Evolutionary conservation across 2,329 filamentous ascomycete genomes (phyloP).

Genomic region (Hypocreales sp.): DNA sequence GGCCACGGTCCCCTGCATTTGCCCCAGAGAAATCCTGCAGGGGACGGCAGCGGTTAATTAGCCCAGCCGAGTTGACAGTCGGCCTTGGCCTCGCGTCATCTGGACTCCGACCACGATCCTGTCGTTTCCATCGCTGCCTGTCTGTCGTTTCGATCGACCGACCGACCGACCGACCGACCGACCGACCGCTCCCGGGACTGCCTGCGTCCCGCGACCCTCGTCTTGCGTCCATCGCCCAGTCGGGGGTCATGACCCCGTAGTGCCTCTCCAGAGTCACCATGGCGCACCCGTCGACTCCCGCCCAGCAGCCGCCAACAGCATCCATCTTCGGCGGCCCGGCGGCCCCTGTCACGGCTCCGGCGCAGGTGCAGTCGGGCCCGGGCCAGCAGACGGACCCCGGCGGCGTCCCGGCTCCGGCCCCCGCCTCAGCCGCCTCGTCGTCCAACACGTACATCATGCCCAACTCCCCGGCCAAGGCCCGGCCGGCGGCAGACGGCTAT

Average conservation of each 20-base stretch:
- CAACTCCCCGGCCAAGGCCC: slow-evolving; percentile 59
- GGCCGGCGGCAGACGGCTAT: slow-evolving; percentile 55
- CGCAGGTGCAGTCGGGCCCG: slow-evolving; percentile 11
- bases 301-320: slow-evolving; percentile 17
- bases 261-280: slow-evolving; percentile 22
- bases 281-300: slow-evolving; percentile 29
- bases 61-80: too few relatives aligned
- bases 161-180: too few relatives aligned
- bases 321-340: slow-evolving; percentile 32
- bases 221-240: too few relatives aligned
- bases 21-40: too few relatives aligned
- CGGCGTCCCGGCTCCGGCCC: slow-evolving; percentile 7
- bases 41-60: too few relatives aligned
- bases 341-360: slow-evolving; percentile 10
- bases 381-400: too few relatives aligned
- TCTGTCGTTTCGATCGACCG: not conserved
- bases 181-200: not conserved
- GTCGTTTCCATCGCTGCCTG: not conserved
- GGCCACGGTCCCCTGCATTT: too few relatives aligned
- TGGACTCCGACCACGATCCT: too few relatives aligned
- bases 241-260: slow-evolving; percentile 1
- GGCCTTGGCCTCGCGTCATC: too few relatives aligned
- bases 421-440: slow-evolving; percentile 18
- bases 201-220: not conserved
- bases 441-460: slow-evolving; percentile 85